Conservation (phyloP, 768 basidiomycete species). For the Leccinum sublutescens region DNA sequence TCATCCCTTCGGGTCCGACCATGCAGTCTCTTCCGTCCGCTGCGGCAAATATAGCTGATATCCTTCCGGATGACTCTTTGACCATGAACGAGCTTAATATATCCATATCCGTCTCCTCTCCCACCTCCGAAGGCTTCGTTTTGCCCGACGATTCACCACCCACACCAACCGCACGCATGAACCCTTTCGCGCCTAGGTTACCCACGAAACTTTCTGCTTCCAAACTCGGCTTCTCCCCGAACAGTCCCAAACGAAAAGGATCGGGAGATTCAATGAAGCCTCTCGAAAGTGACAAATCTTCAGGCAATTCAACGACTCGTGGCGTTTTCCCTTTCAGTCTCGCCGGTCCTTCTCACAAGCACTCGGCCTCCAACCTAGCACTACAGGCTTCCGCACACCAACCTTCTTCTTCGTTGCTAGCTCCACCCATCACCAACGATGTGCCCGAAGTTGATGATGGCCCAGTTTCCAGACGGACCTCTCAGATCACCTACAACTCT, state of each 20-base stretch:
- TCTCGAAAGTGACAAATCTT: constrained; percentile 31
- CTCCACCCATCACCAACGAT: constrained; percentile 51
- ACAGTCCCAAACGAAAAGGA: constrained; percentile 58
- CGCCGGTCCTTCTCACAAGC: constrained; percentile 28
- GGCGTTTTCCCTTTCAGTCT: constrained; percentile 34
- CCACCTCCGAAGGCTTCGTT: constrained; percentile 37
- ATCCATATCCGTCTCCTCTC: constrained; percentile 50
- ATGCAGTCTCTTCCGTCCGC: constrained; percentile 45
- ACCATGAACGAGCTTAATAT: constrained; percentile 33
- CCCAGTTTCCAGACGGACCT: constrained; percentile 53
- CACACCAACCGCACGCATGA: constrained; percentile 58
- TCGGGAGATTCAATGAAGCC: constrained; percentile 36
- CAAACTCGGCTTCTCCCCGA: constrained; percentile 42
- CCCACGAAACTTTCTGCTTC: constrained; percentile 65
- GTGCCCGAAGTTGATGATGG: constrained; percentile 35
- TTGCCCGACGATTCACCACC: constrained; percentile 35
- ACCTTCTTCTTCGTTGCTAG: constrained; percentile 47
- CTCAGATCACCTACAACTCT: constrained; percentile 74
- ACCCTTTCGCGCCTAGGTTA: constrained; percentile 69
- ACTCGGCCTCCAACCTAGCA: constrained; percentile 19
- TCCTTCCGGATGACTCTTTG: constrained; percentile 20
- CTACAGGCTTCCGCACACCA: constrained; percentile 20
- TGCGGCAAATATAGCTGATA: constrained; percentile 16
- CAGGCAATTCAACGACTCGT: constrained; percentile 14
- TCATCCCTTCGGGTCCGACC: constrained; percentile 29